Percentiles rank a stretch among this genome's conserved stretches.
These are phyloP conservation scores for Cicer arietinum DNA, from an alignment of 306 rosid genomes.

Conservation along the genomic window DNA sequence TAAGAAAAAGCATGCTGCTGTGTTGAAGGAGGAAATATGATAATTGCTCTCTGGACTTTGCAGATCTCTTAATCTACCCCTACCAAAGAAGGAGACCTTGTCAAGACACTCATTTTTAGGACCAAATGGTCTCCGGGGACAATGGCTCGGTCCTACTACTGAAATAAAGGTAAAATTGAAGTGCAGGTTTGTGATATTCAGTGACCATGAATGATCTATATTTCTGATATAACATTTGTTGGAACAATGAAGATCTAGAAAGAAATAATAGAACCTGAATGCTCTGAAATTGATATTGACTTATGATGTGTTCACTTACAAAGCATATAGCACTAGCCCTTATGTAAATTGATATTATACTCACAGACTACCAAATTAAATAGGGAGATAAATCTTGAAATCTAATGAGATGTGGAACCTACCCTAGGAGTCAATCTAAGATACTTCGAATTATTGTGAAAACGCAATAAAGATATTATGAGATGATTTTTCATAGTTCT, in stretches of 20 bases:
- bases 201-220: constrained; percentile 33
- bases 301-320: constrained; percentile 5
- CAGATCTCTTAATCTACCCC: constrained; percentile 74
- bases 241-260: constrained; percentile 16
- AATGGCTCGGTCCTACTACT: constrained; percentile 86
- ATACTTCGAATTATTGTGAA: constrained; percentile 9
- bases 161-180: constrained; percentile 67
- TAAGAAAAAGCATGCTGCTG: constrained; percentile 5
- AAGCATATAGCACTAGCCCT: constrained; percentile 1
- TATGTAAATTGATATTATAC: background rate
- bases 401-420: constrained; percentile 18
- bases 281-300: constrained; percentile 25
- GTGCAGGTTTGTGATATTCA: constrained; percentile 16
- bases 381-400: constrained; percentile 30
- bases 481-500: constrained; percentile 21
- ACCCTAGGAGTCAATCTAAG: constrained; percentile 4
- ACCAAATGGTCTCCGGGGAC: constrained; percentile 89
- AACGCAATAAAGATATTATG: constrained; percentile 5
- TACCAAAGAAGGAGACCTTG: constrained; percentile 89
- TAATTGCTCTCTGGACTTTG: constrained; percentile 40
- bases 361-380: background rate
- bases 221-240: constrained; percentile 27
- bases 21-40: constrained; percentile 28
- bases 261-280: constrained; percentile 13
- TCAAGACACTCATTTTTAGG: constrained; percentile 97